Evolutionary conservation across 805 yeast species (phyloP).

Genomic region (Grigorovia transvaalensis): DNA sequence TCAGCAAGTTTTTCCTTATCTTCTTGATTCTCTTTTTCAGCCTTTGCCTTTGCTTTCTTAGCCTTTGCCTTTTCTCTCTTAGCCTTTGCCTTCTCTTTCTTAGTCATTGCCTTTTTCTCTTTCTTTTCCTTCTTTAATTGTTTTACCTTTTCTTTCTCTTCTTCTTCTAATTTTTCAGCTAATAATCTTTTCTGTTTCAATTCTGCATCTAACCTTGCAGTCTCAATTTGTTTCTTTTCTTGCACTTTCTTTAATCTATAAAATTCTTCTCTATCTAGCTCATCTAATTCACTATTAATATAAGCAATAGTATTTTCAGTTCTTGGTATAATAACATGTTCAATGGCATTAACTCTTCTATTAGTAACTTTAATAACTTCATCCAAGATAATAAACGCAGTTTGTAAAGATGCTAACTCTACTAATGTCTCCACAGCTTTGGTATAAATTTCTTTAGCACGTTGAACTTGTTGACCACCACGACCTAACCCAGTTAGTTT

Average conservation of each 20-base stretch:
- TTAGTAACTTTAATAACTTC: constrained; percentile 97
- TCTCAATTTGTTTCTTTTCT: constrained; percentile 80
- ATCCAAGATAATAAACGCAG: constrained; percentile 92
- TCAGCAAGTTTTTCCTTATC: constrained; percentile 1
- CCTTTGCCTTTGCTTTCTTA: constrained; percentile 7
- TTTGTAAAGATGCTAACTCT: constrained; percentile 89
- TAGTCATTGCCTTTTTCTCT: constrained; percentile 17
- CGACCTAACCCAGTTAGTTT: constrained; percentile 94
- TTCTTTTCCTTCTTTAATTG: constrained; percentile 14
- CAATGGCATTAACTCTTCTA: constrained; percentile 97
- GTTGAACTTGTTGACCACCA: constrained; percentile 97
- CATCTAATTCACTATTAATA: constrained; percentile 93
- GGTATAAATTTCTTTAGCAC: constrained; percentile 86
- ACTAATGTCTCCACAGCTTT: constrained; percentile 96
- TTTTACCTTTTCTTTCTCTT: constrained; percentile 6
- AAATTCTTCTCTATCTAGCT: constrained; percentile 95
- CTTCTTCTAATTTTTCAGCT: constrained; percentile 19
- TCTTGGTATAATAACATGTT: constrained; percentile 94
- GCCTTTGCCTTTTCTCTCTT: constrained; percentile 20
- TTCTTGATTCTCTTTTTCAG: constrained; percentile 10
- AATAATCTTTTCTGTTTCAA: constrained; percentile 18
- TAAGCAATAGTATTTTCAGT: constrained; percentile 89
- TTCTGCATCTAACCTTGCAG: constrained; percentile 54
- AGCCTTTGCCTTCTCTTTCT: constrained; percentile 8
- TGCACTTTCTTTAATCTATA: constrained; percentile 94